A percentile compares a stretch with the other conserved stretches of the same genome.
phyloP scores from a whole-genome alignment of 257 asterid species.

The Ehretia macrophylla region DNA sequence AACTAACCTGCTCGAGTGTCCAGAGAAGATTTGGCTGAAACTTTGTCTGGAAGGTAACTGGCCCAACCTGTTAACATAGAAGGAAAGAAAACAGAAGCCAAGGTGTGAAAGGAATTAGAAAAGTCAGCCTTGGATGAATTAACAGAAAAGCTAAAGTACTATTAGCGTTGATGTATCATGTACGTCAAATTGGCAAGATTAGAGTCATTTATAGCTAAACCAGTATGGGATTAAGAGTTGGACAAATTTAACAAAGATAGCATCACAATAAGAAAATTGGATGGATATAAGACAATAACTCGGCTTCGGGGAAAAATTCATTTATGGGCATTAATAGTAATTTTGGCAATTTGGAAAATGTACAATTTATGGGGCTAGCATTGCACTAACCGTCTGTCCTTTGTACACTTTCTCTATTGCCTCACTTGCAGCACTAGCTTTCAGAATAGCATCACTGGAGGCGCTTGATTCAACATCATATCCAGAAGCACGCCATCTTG shows the following conservation, averaged over 20 bases:
- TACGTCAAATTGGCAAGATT: too few species aligned
- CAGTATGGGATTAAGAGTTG: too few species aligned
- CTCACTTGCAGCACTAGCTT: slow-evolving; percentile 98
- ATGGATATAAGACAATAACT: too few species aligned
- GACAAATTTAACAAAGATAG: not conserved
- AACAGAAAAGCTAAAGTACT: too few species aligned
- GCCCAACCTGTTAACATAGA: slow-evolving; percentile 71
- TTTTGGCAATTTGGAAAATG: too few species aligned
- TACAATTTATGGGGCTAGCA: not conserved
- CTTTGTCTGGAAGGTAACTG: slow-evolving; percentile 62
- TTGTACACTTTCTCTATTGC: slow-evolving; percentile 89
- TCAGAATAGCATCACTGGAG: slow-evolving; percentile 84
- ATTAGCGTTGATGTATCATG: too few species aligned
- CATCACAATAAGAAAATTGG: too few species aligned
- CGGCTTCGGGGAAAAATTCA: too few species aligned
- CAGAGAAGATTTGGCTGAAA: slow-evolving; percentile 83
- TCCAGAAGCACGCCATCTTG: slow-evolving; percentile 94
- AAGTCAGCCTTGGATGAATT: too few species aligned
- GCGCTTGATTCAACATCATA: slow-evolving; percentile 92
- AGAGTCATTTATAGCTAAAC: too few species aligned
- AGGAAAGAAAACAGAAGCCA: not conserved
- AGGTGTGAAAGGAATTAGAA: too few species aligned
- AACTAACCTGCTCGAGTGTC: slow-evolving; percentile 83
- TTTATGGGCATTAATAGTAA: too few species aligned
- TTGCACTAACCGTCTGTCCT: slow-evolving; percentile 46